phyloP scores from a whole-genome alignment of 2,329 filamentous ascomycete genomes.

The Cladophialophora bantiana region DNA sequence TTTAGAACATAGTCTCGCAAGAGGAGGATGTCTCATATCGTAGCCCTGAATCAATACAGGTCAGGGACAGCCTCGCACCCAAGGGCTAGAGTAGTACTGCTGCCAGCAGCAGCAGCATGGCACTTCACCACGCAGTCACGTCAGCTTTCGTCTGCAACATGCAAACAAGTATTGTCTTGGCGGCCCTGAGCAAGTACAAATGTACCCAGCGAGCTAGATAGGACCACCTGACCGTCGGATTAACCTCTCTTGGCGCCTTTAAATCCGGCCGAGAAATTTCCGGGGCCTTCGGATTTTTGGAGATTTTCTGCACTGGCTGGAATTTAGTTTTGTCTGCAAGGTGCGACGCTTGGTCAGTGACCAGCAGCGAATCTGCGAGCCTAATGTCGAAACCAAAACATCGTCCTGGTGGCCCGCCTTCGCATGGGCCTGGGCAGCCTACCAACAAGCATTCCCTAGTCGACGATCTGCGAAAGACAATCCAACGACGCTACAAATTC shows the following conservation, averaged over 20 bases:
- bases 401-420: conserved; percentile 1
- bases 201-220: not conserved
- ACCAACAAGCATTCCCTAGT: conserved; percentile 15
- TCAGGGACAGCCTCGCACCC: too few species aligned
- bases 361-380: not conserved
- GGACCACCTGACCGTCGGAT: not conserved
- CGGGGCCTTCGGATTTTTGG: conserved; percentile 18
- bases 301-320: conserved; percentile 7
- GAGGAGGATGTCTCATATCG: too few species aligned
- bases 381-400: conserved; percentile 12
- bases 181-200: too few species aligned
- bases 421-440: not conserved
- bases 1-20: too few species aligned
- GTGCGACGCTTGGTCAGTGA: conserved; percentile 8
- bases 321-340: not conserved
- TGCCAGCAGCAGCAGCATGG: too few species aligned
- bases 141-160: too few species aligned
- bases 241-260: not conserved
- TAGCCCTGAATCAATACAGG: too few species aligned
- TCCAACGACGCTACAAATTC: conserved; percentile 41
- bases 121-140: too few species aligned
- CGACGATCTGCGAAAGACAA: conserved; percentile 35
- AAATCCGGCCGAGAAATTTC: conserved; percentile 15
- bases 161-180: too few species aligned
- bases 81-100: too few species aligned